Conservation (phyloP, 805 yeast genomes). For the Ogataea kodamae region DNA sequence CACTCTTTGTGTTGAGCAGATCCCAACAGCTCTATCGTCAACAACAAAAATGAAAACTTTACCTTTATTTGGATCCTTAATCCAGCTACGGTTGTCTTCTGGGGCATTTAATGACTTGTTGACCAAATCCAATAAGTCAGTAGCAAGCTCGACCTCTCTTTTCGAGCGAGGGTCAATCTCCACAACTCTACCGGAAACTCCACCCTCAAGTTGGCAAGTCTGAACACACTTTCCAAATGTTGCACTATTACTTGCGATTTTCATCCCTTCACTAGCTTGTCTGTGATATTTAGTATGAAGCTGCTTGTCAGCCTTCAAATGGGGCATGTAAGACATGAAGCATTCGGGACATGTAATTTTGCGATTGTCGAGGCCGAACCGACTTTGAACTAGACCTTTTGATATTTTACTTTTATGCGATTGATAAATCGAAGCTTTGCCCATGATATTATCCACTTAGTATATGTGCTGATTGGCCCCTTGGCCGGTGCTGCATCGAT, state of each 20-base stretch:
- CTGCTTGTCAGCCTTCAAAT: slow-evolving; percentile 39
- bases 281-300: slow-evolving; percentile 53
- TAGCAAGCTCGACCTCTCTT: slow-evolving; percentile 34
- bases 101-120: slow-evolving; percentile 63
- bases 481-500: no score
- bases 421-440: no score
- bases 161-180: slow-evolving; percentile 33
- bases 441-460: no score
- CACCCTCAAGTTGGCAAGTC: slow-evolving; percentile 6
- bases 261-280: slow-evolving; percentile 33
- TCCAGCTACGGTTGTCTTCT: slow-evolving; percentile 22
- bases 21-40: slow-evolving; percentile 46
- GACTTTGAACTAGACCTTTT: slow-evolving; percentile 13
- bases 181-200: slow-evolving; percentile 25
- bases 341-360: slow-evolving; percentile 44
- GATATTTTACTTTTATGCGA: no score
- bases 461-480: no score
- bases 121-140: slow-evolving; percentile 47
- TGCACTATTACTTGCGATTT: slow-evolving; percentile 6
- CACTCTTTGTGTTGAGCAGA: slow-evolving; percentile 50
- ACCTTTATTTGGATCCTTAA: slow-evolving; percentile 32
- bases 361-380: slow-evolving; percentile 17
- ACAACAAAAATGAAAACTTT: slow-evolving; percentile 49
- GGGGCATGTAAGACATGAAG: slow-evolving; percentile 49
- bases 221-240: slow-evolving; percentile 11